Evolutionary conservation across 169 alveolate species (phyloP), one percentile per base, ranked within the genome.

Genomic region (Plasmodium cynomolgi): DNA sequence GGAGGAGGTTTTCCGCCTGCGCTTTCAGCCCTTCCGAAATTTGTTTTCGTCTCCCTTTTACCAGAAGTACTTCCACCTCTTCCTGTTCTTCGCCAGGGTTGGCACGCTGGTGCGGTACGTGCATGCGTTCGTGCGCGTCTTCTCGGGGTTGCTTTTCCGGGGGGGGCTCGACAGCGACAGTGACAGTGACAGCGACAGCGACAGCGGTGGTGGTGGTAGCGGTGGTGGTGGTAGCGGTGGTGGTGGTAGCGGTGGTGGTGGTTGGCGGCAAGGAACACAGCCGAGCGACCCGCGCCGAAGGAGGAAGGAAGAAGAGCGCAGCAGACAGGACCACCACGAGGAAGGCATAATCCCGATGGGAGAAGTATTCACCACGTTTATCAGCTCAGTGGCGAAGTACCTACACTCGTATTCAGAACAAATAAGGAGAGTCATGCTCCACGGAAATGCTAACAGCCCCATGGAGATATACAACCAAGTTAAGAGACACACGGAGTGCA

Each of bases 41-140:
- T 33, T 26, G 17, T 88, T 88, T 68, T 77, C 83, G 29, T 58
- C 94, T 8, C 8, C 50, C 1, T 88, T 79, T 68, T 88, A 88
- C 72, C 94, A 88, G 72, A 88, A 79, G 33, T 88, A 88, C 47
- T 26, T 88, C 6, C 94, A 88, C 34, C 39, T 88, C 68, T 77
- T 88, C 81, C 20, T 79, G 20, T 88, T 79, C 15, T 79, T 88
- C 71, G 58, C 94, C 3, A 79, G 68, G 31, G 72, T 88, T 0
- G 94, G 94, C n/a, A 79, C 90, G 5, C 20, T 88, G n/a, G 79
- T 88, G 31, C 58, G 94, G 29, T 88, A 88, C 44, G 72, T 88
- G 17, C 80, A 88, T 71, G 47, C 34, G 20, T 88, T 88, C 68
- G 83, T 80, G 39, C 41, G 26, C 8, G 94, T 88, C 20, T 88